Evolutionary conservation across 2,329 filamentous ascomycete genomes (phyloP).

Genomic region (Fusarium pseudocircinatum): DNA sequence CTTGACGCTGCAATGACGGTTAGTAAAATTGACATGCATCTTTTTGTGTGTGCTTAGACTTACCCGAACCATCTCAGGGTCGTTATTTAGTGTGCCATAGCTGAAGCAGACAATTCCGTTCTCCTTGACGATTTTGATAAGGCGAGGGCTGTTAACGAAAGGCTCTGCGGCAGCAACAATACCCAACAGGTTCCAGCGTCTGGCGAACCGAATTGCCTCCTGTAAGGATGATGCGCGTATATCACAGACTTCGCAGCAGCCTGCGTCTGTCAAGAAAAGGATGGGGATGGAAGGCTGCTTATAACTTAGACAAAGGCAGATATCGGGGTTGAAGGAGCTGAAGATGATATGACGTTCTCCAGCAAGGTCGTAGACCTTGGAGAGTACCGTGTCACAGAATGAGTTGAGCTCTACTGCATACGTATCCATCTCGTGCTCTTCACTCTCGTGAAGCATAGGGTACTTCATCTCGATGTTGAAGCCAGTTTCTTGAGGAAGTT

Average conservation of each 20-base stretch:
- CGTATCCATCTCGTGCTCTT: slow-evolving; percentile 96
- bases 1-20: slow-evolving; percentile 72
- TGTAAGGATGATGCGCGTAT: slow-evolving; percentile 91
- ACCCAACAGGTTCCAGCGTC: slow-evolving; percentile 92
- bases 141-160: slow-evolving; percentile 85
- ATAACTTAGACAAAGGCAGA: slow-evolving; percentile 92
- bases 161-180: slow-evolving; percentile 91
- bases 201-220: slow-evolving; percentile 94
- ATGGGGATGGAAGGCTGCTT: slow-evolving; percentile 98
- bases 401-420: slow-evolving; percentile 96
- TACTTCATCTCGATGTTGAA: slow-evolving; percentile 99
- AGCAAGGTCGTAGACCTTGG: slow-evolving; percentile 87
- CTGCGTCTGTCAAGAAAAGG: slow-evolving; percentile 91
- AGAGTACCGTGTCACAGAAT: slow-evolving; percentile 92
- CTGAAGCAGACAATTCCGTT: slow-evolving; percentile 93
- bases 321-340: slow-evolving; percentile 96
- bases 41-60: slow-evolving; percentile 43
- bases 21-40: slow-evolving; percentile 1
- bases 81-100: slow-evolving; percentile 92
- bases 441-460: slow-evolving; percentile 94
- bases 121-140: slow-evolving; percentile 94
- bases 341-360: slow-evolving; percentile 92
- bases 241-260: slow-evolving; percentile 82
- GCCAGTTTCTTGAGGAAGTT: slow-evolving; percentile 82
- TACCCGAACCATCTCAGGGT: slow-evolving; percentile 85